phyloP scores from a whole-genome alignment of 1,139 yeast genomes.

The Saccharomyces pastorianus region DNA sequence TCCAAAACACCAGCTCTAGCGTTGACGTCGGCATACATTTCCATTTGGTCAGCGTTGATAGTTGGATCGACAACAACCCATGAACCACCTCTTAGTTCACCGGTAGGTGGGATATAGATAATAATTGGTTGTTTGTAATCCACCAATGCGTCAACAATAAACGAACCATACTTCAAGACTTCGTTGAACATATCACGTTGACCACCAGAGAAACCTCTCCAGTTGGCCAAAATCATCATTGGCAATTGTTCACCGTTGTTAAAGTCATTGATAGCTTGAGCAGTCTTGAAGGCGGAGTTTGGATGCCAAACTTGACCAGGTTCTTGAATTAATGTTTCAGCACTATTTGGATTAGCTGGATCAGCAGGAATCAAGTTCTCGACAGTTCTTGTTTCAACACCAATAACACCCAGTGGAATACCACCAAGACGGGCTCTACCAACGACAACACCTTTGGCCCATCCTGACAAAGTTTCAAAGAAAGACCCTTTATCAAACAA shows the following conservation, averaged over 20 bases:
- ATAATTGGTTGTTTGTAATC: slow-evolving; percentile 94
- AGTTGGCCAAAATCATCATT: slow-evolving; percentile 92
- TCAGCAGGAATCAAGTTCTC: slow-evolving; percentile 93
- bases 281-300: slow-evolving; percentile 96
- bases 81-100: slow-evolving; percentile 98
- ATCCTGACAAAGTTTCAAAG: slow-evolving; percentile 95
- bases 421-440: slow-evolving; percentile 99
- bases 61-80: slow-evolving; percentile 99
- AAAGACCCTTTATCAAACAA: slow-evolving; percentile 85
- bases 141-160: slow-evolving; percentile 91
- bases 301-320: slow-evolving; percentile 99
- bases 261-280: slow-evolving; percentile 96
- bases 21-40: slow-evolving; percentile 95
- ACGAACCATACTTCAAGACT: slow-evolving; percentile 92
- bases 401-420: slow-evolving; percentile 96
- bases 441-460: slow-evolving; percentile 98
- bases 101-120: slow-evolving; percentile 94
- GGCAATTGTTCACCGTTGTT: slow-evolving; percentile 97
- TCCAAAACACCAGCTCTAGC: slow-evolving; percentile 98
- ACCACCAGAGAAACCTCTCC: slow-evolving; percentile 99
- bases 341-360: slow-evolving; percentile 94
- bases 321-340: slow-evolving; percentile 80
- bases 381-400: slow-evolving; percentile 83
- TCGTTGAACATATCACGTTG: slow-evolving; percentile 99
- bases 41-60: slow-evolving; percentile 94